These are phyloP conservation scores for Sphaerostilbella broomeana DNA, from an alignment of 2,329 filamentous ascomycete genomes.

Conservation along the genomic window DNA sequence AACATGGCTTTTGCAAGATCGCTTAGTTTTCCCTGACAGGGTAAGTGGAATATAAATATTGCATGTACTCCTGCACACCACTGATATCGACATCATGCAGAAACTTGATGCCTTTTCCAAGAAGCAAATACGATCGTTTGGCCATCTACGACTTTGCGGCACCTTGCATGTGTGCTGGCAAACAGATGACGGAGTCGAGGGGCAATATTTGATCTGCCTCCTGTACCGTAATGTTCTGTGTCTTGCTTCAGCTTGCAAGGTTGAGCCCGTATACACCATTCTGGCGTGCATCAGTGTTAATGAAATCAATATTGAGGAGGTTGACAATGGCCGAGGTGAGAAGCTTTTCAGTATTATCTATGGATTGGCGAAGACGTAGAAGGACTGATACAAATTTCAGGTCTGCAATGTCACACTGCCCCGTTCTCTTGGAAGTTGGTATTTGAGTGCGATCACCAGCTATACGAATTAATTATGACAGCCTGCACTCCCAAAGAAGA, in stretches of 20 bases:
- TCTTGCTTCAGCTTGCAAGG: conserved; percentile 60
- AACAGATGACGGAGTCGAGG: conserved; percentile 57
- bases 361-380: too few relatives aligned
- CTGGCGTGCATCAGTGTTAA: conserved; percentile 66
- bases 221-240: conserved; percentile 78
- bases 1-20: conserved; percentile 79
- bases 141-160: conserved; percentile 75
- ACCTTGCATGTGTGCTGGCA: conserved; percentile 80
- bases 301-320: conserved; percentile 60
- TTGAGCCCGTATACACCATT: conserved; percentile 63
- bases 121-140: conserved; percentile 69
- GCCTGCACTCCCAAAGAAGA: conserved; percentile 80
- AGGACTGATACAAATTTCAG: conserved; percentile 48
- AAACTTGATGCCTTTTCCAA: conserved; percentile 47
- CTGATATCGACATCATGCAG: too few relatives aligned
- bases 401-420: conserved; percentile 78
- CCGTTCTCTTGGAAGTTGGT: conserved; percentile 88
- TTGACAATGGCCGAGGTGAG: conserved; percentile 68
- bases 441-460: conserved; percentile 68
- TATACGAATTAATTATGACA: conserved; percentile 81
- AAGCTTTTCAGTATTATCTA: too few relatives aligned
- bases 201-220: conserved; percentile 77
- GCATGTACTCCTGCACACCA: background rate
- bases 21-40: conserved; percentile 66
- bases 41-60: conserved; percentile 38